Evolutionary conservation across 495 filamentous ascomycete genomes (phyloP), one percentile per base, ranked within the genome.

Genomic region (Aspergillus ellipticus): DNA sequence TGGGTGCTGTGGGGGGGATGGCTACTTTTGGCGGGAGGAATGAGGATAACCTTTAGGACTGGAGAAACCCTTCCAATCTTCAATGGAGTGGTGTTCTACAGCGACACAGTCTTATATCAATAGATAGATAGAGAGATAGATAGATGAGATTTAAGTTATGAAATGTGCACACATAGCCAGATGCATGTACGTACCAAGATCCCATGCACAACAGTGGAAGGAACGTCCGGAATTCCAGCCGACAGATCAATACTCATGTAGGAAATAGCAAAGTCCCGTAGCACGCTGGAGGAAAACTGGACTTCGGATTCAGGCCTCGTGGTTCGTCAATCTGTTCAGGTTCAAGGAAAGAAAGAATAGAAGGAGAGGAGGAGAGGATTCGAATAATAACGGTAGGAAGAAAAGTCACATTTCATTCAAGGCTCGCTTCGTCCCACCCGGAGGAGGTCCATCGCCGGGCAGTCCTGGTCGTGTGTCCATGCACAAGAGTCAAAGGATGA

Each of bases 261-360:
- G n/a, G n/a, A n/a, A n/a, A n/a, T n/a, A n/a, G n/a, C n/a, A n/a
- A n/a, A n/a, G n/a, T n/a, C n/a, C n/a, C n/a, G n/a, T n/a, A n/a
- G n/a, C n/a, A n/a, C n/a, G n/a, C n/a, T n/a, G n/a, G n/a, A n/a
- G 15, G 7, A 47, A 48, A 24, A 29, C 6, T 16, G 24, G 17
- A 22, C 15, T 48, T 22, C 24, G 9, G 43, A 24, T 24, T 48
- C 22, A 15, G 28, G 22, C 4, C 45, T 48, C 22, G 24, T n/a
- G 45, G 45, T 48, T 48, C 43, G 24, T 48, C 45, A 48, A 48
- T 48, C 28, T 48, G 45, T 48, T 48, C 45, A 48, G 45, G 22
- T 48, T 15, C 20, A 28, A 48, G 21, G 24, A 47, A 48, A 22
- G 13, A 28, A 28, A 48, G 45, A 48, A 48, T 39, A 48, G 24